These are phyloP conservation scores for Solanum microdontum DNA, from an alignment of 257 asterid species.

Conservation along the genomic window DNA sequence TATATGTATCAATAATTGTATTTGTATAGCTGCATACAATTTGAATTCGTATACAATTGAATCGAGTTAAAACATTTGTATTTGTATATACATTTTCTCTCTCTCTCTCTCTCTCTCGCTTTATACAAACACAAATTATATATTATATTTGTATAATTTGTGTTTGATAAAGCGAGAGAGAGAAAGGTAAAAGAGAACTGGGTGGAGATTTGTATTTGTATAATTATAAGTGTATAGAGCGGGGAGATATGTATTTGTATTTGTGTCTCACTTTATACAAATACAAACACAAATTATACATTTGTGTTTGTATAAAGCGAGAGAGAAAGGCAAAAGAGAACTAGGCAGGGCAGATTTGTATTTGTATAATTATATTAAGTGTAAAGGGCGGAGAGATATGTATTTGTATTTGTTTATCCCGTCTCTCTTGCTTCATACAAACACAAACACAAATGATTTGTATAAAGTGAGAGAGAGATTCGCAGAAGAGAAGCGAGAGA, in stretches of 20 bases:
- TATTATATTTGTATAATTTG: no score
- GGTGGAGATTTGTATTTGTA: no score
- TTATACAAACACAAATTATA: not conserved
- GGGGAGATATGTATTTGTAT: no score
- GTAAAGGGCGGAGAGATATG: not conserved
- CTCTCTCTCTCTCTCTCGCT: no score
- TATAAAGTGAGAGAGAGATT: not conserved
- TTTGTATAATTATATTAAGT: not conserved
- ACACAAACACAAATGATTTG: not conserved
- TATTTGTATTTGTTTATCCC: no score
- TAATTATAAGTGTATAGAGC: no score
- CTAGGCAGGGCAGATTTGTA: not conserved
- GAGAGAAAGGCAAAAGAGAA: not conserved
- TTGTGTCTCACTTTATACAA: not conserved
- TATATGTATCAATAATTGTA: no score
- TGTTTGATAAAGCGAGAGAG: no score
- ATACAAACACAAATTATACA: no score
- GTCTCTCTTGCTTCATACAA: not conserved
- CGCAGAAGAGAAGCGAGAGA: not conserved
- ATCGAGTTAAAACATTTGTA: no score
- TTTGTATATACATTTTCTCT: not conserved
- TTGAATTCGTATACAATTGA: not conserved
- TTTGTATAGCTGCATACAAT: not conserved
- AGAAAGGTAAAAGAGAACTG: no score
- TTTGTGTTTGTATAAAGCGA: not conserved